Base-by-base conservation (phyloP, 768 basidiomycete species). In the Auricularia cornea region DNA sequence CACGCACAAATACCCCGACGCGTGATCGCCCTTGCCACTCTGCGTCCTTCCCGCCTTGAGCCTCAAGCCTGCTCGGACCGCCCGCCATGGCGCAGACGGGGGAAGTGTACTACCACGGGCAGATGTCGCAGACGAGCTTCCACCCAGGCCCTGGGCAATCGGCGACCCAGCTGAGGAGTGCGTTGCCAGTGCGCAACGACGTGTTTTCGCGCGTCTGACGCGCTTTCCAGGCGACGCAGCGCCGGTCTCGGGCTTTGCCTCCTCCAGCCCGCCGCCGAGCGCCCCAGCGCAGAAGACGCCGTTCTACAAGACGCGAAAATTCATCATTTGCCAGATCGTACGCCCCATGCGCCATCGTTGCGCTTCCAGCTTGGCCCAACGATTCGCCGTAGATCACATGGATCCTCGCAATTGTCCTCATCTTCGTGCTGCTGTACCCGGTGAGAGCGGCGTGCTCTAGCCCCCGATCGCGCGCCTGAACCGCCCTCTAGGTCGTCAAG, bases 401-500 rank as follows among this genome's bases (percentile, higher is more conserved):
- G 20, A 78, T 81, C 4, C 68, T 89, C 18, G 82, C 76, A 38
- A 87, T 90, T 61, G 84, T 79, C 18, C 70, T 89, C 40, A 72
- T 89, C 23, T 90, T 89, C 72, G 81, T 89, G 65, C 57, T 89
- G 12, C 72, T 90, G 28, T 89, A 83, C 71, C 88, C 88, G 29
- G 54, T 57, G 30, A 28, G 54, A 16, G 11, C 30, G 28, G 26
- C 16, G 54, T 29, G 28, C 10, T 29, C 0, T 8, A 31, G n/a
- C n/a, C n/a, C n/a, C 30, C 28, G 26, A 16, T 6, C 12, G 29
- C 4, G 54, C 6, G 26, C 10, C 35, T 38, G 28, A 14, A 16
- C 29, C 26, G 26, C 54, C 6, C 11, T 26, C 16, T 20, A 57
- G 5, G 84, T 89, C 62, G 77, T 89, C 62, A 80, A 74, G 59